These are phyloP conservation scores for Fragaria nilgerrensis DNA, from an alignment of 306 rosid genomes.

Conservation along the genomic window DNA sequence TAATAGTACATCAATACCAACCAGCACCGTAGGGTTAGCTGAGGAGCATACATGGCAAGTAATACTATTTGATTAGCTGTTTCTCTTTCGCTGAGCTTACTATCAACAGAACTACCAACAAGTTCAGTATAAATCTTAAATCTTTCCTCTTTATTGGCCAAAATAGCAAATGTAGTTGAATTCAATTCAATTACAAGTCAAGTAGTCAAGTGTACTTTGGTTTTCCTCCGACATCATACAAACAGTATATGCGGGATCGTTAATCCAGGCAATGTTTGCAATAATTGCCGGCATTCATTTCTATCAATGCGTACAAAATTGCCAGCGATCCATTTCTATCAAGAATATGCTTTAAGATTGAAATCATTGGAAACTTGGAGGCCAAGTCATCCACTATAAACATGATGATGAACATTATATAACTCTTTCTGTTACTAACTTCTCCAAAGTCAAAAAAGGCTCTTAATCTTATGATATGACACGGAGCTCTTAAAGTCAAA, in stretches of 20 bases:
- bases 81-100: not conserved
- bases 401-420: not conserved
- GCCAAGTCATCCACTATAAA: not conserved
- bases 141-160: not conserved
- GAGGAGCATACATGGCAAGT: not conserved
- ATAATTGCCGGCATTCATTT: not conserved
- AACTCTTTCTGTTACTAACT: too few relatives aligned
- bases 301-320: too few relatives aligned
- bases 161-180: not conserved
- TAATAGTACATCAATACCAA: not conserved
- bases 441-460: conserved; percentile 7
- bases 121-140: not conserved
- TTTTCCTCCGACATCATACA: not conserved
- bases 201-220: not conserved
- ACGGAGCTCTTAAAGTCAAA: not conserved
- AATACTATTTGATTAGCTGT: not conserved
- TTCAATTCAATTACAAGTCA: not conserved
- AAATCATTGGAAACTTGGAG: not conserved
- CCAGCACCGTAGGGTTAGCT: not conserved
- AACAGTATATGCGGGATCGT: not conserved
- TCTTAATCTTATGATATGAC: not conserved
- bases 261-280: not conserved
- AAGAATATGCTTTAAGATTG: not conserved
- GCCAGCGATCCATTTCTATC: not conserved
- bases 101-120: not conserved